Evolutionary conservation across 1,139 yeast genomes (phyloP), one percentile per base, ranked within the genome.

Genomic region (Nadsonia commutata): DNA sequence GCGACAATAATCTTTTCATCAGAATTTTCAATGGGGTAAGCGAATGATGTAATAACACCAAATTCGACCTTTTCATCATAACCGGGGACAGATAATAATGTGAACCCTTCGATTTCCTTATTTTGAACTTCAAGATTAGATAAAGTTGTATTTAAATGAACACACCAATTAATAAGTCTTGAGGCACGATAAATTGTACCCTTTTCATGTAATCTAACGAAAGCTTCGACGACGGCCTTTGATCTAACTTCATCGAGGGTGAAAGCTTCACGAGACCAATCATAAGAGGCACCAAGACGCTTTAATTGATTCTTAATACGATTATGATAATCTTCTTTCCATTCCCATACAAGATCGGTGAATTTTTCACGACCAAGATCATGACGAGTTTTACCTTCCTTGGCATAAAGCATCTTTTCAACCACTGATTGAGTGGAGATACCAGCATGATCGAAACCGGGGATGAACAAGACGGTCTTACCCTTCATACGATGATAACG

Each of bases 391-490:
- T 81, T 75, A 67, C 79, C 74, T 60, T 85, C 88, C 54, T 76
- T 76, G 45, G 84, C 82, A 95, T 95, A 86, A 40, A 90, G 65
- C 70, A 82, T 93, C 66, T 90, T 93, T 67, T 90, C 99, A 51
- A 90, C 98, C 52, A 93, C 98, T 20, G 96, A 84, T 65, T 90
- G 99, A 18, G 98, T 93, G 40, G 96, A 94, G 64, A 90, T 88
- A 72, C 99, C 99, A 22, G 98, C 98, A 61, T 90, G 99, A 65
- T 90, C 98, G 58, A 90, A 90, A 39, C 99, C 99, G 43, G 98
- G 98, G 50, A 90, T 65, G 64, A 82, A 93, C 51, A 90, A 70
- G 18, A 90, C 88, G 43, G 97, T 86, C 66, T 83, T 84, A 45
- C 98, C 98, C 66, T 80, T 80, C 98, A 90, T 90, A 71, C 98